Base-by-base conservation (phyloP, 345 rosid species). In the Litchi chinensis region DNA sequence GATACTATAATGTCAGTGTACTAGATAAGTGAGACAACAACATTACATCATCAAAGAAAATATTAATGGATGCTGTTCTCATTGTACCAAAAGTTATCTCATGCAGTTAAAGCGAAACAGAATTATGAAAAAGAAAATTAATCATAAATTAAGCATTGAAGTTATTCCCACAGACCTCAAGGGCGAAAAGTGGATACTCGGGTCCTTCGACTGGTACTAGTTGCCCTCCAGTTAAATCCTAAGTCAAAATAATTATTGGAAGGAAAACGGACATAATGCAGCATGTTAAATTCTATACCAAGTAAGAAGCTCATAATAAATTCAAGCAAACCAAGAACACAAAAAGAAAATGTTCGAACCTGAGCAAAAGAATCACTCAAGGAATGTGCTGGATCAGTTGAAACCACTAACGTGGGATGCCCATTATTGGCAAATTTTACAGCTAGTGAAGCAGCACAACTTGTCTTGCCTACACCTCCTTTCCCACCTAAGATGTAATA, bases 401-500 rank as follows among this genome's bases (percentile, higher is more conserved):
- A 96, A 52, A 96, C 99, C 68, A 94, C 99, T 69, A 96, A 90
- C 84, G 98, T 96, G 7, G 98, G 97, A 82, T 96, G 99, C 65
- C 98, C 98, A 87, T 83, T 93, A 83, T 94, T 94, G 16, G 98
- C 98, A 82, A 96, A 93, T 82, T 91, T 93, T 5, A 96, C 98
- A 73, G 97, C 99, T 72, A 96, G 93, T 68, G 99, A 94, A 87
- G 98, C 98, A 81, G 99, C 99, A 68, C 99, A 93, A 68, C 97
- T 94, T 3, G 99, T 94, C 90, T 96, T 94, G 50, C 99, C 98
- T 10, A 96, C 99, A 81, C 99, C 99, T 76, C 99, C 98, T 85
- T 96, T 96, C 24, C 99, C 98, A 52, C 99, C 99, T 8, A 96
- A 93, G 93, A 96, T 85, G 87, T 93, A 96, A 86, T 91, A 96